Evolutionary conservation across 2,329 filamentous ascomycete genomes (phyloP), one percentile per base, ranked within the genome.

Genomic region (Penicillium oxalicum): DNA sequence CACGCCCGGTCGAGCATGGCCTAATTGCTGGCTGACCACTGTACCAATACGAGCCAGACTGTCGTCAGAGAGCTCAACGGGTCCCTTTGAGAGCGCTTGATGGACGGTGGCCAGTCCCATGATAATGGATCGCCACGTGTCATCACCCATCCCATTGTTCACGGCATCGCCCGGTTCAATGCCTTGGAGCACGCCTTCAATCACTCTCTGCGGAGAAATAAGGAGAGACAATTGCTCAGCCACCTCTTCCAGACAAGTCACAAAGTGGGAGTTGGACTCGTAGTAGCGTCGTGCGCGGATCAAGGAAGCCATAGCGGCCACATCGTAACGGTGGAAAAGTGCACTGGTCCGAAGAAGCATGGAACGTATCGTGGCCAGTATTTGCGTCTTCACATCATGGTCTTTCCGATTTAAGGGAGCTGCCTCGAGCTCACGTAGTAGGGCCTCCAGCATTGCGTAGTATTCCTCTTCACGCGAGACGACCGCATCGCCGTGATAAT

Each of bases 311-410:
- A 71, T 64, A 1, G 62, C 64, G 24, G 60, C 60, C 3, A 66
- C 58, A 41, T 69, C 64, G 49, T 67, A 70, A 4, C 54, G 55
- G 5, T 63, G 54, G 52, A 72, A 70, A 25, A 62, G 60, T 35
- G 63, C 50, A 9, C 62, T 58, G 34, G 68, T 70, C 28, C 70
- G 57, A n/a, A 58, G 48, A 42, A 71, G 61, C 61, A 73, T 66
- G 32, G 68, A 58, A 11, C 69, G 66, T 35, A 74, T 62, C 5
- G 70, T 72, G 24, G 68, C 60, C 26, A 74, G 54, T n/a, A 71
- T 63, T 45, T 73, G 70, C 3, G 68, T 70, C 47, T 73, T 73
- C 40, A 70, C 52, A 40, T 73, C 70, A 33, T 61, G 51, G 29
- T 61, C 52, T 39, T 60, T 61, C 41, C 62, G 64, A 29, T 64